A percentile compares a stretch with the other conserved stretches of the same genome.
phyloP scores from a whole-genome alignment of 2,329 filamentous ascomycete genomes.

The Tolypocladium sp. region DNA sequence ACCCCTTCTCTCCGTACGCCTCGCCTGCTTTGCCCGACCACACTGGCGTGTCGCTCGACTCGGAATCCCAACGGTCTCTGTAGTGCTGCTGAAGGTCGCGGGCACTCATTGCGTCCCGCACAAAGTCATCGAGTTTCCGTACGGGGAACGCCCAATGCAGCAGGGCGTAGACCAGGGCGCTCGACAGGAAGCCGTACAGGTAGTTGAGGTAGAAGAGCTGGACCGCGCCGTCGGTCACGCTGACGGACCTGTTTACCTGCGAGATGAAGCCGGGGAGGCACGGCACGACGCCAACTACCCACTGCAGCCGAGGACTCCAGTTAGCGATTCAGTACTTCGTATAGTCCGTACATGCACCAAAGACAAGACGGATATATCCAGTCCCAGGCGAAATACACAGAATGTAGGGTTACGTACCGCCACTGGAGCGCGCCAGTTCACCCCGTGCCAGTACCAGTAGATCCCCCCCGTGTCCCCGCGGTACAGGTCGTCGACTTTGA shows the following conservation, averaged over 20 bases:
- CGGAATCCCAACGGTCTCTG: slow-evolving; percentile 19
- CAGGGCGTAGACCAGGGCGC: slow-evolving; percentile 17
- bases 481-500: slow-evolving; percentile 26
- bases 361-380: no score
- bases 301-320: slow-evolving; percentile 14
- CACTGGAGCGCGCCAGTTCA: slow-evolving; percentile 29
- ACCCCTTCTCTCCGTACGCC: not conserved
- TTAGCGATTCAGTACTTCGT: not conserved
- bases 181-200: slow-evolving; percentile 26
- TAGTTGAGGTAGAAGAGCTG: slow-evolving; percentile 30
- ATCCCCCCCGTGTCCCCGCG: slow-evolving; percentile 18
- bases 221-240: slow-evolving; percentile 23
- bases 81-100: slow-evolving; percentile 18
- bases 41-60: not conserved
- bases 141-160: slow-evolving; percentile 22
- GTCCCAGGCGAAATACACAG: not conserved
- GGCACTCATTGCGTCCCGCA: slow-evolving; percentile 12
- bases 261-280: slow-evolving; percentile 32
- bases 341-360: no score
- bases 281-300: slow-evolving; percentile 28
- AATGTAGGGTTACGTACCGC: slow-evolving; percentile 18
- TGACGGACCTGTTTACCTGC: slow-evolving; percentile 23
- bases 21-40: not conserved
- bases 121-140: slow-evolving; percentile 16
- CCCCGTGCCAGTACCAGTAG: slow-evolving; percentile 30